Evolutionary conservation across 108 stramenopile genomes (phyloP).

Genomic region (Epithemia pelagica): DNA sequence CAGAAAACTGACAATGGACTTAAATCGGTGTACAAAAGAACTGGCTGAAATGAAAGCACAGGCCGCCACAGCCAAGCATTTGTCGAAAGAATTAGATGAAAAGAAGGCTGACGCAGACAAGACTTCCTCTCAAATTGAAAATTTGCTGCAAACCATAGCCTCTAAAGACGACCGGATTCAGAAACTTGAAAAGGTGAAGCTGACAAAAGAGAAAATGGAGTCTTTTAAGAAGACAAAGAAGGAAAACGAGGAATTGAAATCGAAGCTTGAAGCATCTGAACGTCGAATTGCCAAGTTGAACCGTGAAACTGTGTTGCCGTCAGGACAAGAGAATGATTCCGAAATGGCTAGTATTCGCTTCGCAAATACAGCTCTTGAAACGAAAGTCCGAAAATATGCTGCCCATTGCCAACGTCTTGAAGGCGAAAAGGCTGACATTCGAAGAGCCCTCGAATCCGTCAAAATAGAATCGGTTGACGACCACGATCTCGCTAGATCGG

Average conservation of each 20-base stretch:
- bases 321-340: conserved; percentile 18
- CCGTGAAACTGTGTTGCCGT: conserved; percentile 14
- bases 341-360: conserved; percentile 49
- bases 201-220: conserved; percentile 72
- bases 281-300: conserved; percentile 15
- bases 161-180: conserved; percentile 70
- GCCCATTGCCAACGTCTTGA: conserved; percentile 66
- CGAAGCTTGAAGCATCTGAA: conserved; percentile 38
- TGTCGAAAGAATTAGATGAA: neutral
- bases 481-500: conserved; percentile 46
- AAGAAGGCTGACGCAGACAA: neutral
- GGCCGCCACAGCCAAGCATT: no score
- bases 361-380: conserved; percentile 66
- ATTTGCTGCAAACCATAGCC: neutral
- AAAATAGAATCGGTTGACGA: conserved; percentile 40
- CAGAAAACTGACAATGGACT: no score
- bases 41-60: no score
- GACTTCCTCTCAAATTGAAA: neutral
- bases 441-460: conserved; percentile 31
- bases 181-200: conserved; percentile 59
- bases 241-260: conserved; percentile 47
- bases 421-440: conserved; percentile 58
- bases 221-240: conserved; percentile 67
- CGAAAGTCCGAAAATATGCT: conserved; percentile 73
- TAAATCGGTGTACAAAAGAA: no score